Evolutionary conservation across 345 rosid species (phyloP), one percentile per base, ranked within the genome.

Genomic region (Populus davidiana): DNA sequence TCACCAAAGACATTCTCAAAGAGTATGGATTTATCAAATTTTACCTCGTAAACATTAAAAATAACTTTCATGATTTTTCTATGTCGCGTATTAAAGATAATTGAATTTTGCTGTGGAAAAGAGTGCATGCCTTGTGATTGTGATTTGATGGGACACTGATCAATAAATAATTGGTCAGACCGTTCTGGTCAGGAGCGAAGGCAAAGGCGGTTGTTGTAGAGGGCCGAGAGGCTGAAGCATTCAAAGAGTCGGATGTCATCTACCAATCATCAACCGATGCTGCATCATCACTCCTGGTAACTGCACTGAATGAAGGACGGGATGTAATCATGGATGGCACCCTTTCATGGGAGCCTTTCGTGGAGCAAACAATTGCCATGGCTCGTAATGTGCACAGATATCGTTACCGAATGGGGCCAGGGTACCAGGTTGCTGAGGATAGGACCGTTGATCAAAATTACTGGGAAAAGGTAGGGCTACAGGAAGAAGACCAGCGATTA

Each of bases 321-420:
- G 98, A 93, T 78, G 98, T 93, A 73, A 93, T 94, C 79, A 89
- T 94, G 97, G 98, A 94, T 69, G 97, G 98, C 43, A 94, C 98
- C 11, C 86, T 94, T 39, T 93, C 98, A 38, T 91, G 98, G 97
- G 86, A 89, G 69, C 98, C 98, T 43, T 91, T 91, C 72, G 97
- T 93, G 39, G 91, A 90, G 69, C 97, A 94, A 82, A 94, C 96
- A 5, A 83, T 93, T 81, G 89, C 97, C 35, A 94, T 93, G 98
- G 93, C 97, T 2, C 87, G 97, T 72, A 88, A 90, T 10, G 98
- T 94, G 52, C 97, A 93, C 73, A 91, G 91, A 31, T 89, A 79
- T 72, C 88, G 94, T 27, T 93, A 93, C 77, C 88, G 97, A 49
- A 94, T 95, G 99, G 98, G 97, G 77, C 78, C 74, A n/a, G 98